Base-by-base conservation (phyloP, 768 basidiomycete species). In the Amanita pallidorosea region DNA sequence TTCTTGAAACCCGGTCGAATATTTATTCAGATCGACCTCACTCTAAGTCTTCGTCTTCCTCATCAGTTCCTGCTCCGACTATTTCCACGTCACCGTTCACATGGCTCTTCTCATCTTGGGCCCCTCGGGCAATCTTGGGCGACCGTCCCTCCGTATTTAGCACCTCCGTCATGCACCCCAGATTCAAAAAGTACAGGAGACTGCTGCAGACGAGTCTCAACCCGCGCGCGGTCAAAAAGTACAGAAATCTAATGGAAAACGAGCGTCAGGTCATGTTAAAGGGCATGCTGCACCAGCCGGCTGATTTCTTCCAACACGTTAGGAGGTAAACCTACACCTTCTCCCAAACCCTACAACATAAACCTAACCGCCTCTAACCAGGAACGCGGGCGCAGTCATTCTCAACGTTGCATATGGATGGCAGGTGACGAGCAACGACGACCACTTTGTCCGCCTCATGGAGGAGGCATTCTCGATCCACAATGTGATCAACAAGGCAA, bases 11-110 rank as follows among this genome's bases (percentile, higher is more conserved):
- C 29, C 70, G 75, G 9, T 72, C 74, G 7, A 59, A 58, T 11
- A 70, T 75, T 41, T 78, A 79, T 55, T 77, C 76, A 4, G 75
- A 75, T 54, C 63, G 76, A 29, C 76, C 75, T 1, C 53, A 56
- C 1, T 29, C 40, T 4, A 70, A 74, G 8, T 44, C 50, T 4
- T 43, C 49, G 4, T 50, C 49, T 5, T 50, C 49, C 11, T 50
- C 49, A 23, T 50, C 49, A 23, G 17, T n/a, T 12, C 29, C 49
- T 20, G 20, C 49, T 7, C 40, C 29, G 25, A 15, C 31, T n/a
- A 18, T 18, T 12, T 13, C 25, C 31, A 12, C 5, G 8, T 43
- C 49, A 25, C 49, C 40, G 5, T 34, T 50, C 22, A 23, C 31
- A 0, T 64, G 61, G 62, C 12, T 51, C 15, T 51, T 51, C 33